Percentiles rank a stretch among this genome's conserved stretches.
phyloP scores from a whole-genome alignment of 1,284 basidiomycete genomes.

The Naganishia cerealis region DNA sequence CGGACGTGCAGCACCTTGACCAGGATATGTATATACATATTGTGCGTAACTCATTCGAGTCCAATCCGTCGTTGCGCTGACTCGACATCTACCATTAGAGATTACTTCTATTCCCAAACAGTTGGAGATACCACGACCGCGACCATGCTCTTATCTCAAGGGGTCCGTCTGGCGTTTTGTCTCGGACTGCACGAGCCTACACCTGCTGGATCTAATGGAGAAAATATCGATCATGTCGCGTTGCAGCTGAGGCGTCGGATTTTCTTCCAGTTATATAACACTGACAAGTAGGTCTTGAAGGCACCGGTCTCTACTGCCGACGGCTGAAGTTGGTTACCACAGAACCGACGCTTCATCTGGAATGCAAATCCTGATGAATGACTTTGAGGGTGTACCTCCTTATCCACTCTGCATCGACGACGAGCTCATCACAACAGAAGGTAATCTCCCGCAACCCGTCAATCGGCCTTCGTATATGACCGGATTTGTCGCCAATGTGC shows the following conservation, averaged over 20 bases:
- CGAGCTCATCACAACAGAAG: constrained; percentile 53
- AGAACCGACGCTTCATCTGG: constrained; percentile 52
- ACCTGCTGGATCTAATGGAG: constrained; percentile 41
- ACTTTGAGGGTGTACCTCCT: constrained; percentile 51
- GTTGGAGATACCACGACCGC: constrained; percentile 50
- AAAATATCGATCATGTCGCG: constrained; percentile 46
- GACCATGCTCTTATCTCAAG: constrained; percentile 49
- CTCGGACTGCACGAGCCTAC: constrained; percentile 51
- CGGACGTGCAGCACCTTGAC: constrained; percentile 49
- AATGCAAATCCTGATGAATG: constrained; percentile 52
- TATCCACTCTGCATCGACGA: constrained; percentile 51
- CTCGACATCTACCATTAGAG: constrained; percentile 37
- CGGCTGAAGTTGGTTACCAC: not conserved
- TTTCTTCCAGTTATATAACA: constrained; percentile 52
- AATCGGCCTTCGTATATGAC: constrained; percentile 46
- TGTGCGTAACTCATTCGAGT: constrained; percentile 40
- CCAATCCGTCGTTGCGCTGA: not conserved
- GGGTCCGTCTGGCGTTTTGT: constrained; percentile 50
- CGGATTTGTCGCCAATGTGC: constrained; percentile 50
- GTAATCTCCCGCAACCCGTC: constrained; percentile 50
- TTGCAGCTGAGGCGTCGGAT: constrained; percentile 49
- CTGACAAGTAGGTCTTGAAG: constrained; percentile 46
- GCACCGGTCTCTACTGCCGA: not conserved
- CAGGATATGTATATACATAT: constrained; percentile 51
- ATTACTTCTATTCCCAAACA: constrained; percentile 52